Base-by-base conservation (phyloP, 2,329 filamentous ascomycete species). In the Diaporthe sp. region DNA sequence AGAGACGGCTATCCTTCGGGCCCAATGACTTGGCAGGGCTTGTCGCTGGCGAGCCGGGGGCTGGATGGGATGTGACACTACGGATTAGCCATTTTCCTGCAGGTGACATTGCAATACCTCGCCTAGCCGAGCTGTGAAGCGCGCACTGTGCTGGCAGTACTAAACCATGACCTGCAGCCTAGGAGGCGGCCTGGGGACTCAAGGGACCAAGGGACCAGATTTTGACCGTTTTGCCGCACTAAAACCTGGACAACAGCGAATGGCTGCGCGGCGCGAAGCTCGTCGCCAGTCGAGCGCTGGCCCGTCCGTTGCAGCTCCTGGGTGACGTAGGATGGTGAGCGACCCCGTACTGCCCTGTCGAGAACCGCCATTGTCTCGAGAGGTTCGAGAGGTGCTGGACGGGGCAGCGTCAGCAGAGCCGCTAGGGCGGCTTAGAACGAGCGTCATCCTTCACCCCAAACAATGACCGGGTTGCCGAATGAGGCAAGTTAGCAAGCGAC, bases 381-480 rank as follows among this genome's bases (percentile, higher is more conserved):
- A 58, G 51, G 68, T 34, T 39, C 31, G 47, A n/a, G 28, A 22
- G 8, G 20, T 39, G 57, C n/a, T 25, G 47, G n/a, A 28, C 17
- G 37, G 58, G 34, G 25, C 44, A 49, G 44, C 44, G 70, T 63
- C 60, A 73, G 34, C 58, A 73, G 71, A 65, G 71, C 57, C 55
- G 70, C 70, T 65, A 63, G 71, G 49, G 20, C 55, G 68, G 68
- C 68, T 37, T 55, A 12, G 44, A 49, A 28, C 58, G 68, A 65
- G 65, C 68, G 60, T 65, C 61, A 65, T 63, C 34, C 31, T 53
- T 47, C 47, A 53, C 22, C n/a, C 47, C 63, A 68, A 37, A 20
- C 28, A 12, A 63, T 39, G 70, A 72, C n/a, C 75, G 75, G 75
- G 22, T 75, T 76, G 55, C 75, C 75, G 25, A 47, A 76, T 75